Base-by-base conservation (phyloP, 1,284 basidiomycete genomes). In the Kwoniella shivajii region DNA sequence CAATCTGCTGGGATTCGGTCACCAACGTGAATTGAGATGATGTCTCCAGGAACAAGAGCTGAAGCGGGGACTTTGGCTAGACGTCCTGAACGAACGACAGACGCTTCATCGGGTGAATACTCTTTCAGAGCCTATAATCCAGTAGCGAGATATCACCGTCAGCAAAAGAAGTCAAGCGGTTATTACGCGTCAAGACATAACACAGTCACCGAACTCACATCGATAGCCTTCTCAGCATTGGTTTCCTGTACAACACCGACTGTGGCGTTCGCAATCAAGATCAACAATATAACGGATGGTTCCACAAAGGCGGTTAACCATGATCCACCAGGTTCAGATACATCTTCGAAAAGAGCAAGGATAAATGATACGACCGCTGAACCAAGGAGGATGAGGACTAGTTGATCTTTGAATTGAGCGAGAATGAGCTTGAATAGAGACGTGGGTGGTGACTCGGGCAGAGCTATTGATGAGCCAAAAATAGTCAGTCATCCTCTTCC, bases 321-420 rank as follows among this genome's bases (percentile, higher is more conserved):
- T 36, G 86, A 84, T 61, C 84, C 82, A 57, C 86, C 84, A n/a
- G 81, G 82, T 55, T 78, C 75, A 0, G 64, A 51, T 11, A 85
- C 82, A 61, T 86, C 86, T 73, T 97, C 93, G 57, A 96, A 82
- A 36, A 94, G 78, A 9, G 93, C 93, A 30, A 97, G 82, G 11
- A 92, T 81, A 73, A 96, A 93, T 2, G 92, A 96, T 60, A 96
- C 84, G 47, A 90, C 86, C 14, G 93, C 93, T 6, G 92, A 95
- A 2, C 84, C 91, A 41, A 97, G 87, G 26, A 97, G 84, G 72
- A 97, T 96, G 60, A 97, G 86, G 22, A 95, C 93, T 24, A 97
- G 86, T 78, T 94, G 91, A 79, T 97, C 93, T 81, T 96, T 89
- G 83, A 99, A 99, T 80, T 99, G 95, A 67, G 95, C 93, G 20